Percentiles rank a stretch among this genome's conserved stretches.
phyloP scores from a whole-genome alignment of 495 filamentous ascomycete species.

The Cercophora sp. region DNA sequence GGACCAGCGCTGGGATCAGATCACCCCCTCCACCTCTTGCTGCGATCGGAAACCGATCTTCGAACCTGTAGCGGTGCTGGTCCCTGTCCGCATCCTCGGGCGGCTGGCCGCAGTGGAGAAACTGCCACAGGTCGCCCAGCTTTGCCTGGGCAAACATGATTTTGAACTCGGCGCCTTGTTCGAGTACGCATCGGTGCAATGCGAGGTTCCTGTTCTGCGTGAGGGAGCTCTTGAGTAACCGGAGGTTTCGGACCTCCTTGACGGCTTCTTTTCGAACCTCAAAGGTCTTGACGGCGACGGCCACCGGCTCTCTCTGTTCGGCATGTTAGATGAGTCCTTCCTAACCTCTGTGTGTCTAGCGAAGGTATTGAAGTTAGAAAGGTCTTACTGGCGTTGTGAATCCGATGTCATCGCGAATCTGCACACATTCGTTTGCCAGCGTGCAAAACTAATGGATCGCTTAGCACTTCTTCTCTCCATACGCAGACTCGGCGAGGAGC shows the following conservation, averaged over 20 bases:
- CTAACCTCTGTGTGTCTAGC: no score
- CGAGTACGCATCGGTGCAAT: conserved; percentile 1
- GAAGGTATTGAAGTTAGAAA: no score
- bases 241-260: conserved; percentile 2
- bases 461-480: no score
- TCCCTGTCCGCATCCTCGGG: neutral
- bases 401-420: no score
- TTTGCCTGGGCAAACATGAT: conserved; percentile 9
- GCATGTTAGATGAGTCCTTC: no score
- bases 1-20: neutral
- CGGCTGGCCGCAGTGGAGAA: conserved; percentile 2
- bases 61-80: neutral
- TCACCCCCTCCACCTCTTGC: neutral
- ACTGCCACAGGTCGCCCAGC: conserved; percentile 10
- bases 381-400: no score
- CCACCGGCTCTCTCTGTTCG: no score
- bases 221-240: conserved; percentile 6
- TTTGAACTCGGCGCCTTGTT: neutral
- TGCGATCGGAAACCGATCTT: neutral
- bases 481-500: no score
- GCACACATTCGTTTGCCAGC: no score
- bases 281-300: conserved; percentile 1
- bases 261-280: neutral
- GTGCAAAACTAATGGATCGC: no score
- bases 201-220: conserved; percentile 1